Percentiles rank a stretch among this genome's conserved stretches.
Evolutionary conservation across 2,329 filamentous ascomycete genomes (phyloP).

Genomic region (Domatiomyces catenatus): DNA sequence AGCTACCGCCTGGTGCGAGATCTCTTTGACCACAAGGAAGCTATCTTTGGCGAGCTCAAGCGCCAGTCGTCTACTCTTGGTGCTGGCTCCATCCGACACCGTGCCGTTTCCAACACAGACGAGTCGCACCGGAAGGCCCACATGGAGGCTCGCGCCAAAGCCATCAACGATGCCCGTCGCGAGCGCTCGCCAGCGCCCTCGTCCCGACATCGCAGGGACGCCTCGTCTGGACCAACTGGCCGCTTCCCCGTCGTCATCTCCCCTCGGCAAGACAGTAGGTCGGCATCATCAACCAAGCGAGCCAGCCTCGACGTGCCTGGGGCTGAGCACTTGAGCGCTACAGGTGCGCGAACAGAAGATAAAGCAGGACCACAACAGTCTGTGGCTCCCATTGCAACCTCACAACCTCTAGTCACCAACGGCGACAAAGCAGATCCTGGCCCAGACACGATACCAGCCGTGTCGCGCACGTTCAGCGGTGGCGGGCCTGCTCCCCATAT

Average conservation of each 20-base stretch:
- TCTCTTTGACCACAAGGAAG: constrained; percentile 81
- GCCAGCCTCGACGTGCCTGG: constrained; percentile 71
- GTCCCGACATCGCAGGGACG: constrained; percentile 56
- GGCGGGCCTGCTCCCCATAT: constrained; percentile 18
- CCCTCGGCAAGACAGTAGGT: constrained; percentile 48
- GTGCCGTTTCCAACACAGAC: constrained; percentile 60
- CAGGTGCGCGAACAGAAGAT: constrained; percentile 21
- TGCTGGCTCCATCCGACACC: constrained; percentile 21
- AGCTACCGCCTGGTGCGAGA: constrained; percentile 81
- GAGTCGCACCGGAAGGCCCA: constrained; percentile 88
- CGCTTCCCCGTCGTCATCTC: constrained; percentile 59
- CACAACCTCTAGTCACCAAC: constrained; percentile 23
- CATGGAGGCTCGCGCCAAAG: constrained; percentile 83
- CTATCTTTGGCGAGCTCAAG: constrained; percentile 92
- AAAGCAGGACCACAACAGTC: constrained; percentile 11
- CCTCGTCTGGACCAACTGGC: constrained; percentile 47
- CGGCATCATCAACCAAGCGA: constrained; percentile 38
- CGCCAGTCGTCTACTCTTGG: constrained; percentile 37
- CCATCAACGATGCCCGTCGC: constrained; percentile 56
- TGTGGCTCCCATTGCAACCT: background rate
- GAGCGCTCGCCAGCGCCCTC: constrained; percentile 50
- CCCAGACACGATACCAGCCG: constrained; percentile 18
- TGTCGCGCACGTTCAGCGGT: constrained; percentile 17
- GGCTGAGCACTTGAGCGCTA: constrained; percentile 33
- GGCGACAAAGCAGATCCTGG: constrained; percentile 24